Evolutionary conservation across 768 basidiomycete genomes (phyloP).

Genomic region (Lactifluus pinguis): DNA sequence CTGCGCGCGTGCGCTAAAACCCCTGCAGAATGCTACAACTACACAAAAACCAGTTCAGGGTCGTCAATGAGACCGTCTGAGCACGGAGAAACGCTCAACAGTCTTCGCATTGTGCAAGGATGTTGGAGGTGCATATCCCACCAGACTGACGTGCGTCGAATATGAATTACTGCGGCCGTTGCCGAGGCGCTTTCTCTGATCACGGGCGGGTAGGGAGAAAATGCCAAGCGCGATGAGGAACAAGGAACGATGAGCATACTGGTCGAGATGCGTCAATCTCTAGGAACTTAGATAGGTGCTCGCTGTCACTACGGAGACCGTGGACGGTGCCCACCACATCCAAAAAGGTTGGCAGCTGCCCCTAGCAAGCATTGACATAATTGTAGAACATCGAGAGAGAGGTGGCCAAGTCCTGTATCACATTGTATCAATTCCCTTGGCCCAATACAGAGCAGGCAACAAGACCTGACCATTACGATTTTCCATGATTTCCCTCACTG

Average conservation of each 20-base stretch:
- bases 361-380: neutral
- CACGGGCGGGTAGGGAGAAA: conserved; percentile 10
- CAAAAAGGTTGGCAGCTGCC: conserved; percentile 13
- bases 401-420: neutral
- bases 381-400: conserved; percentile 3
- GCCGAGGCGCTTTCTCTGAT: conserved; percentile 15
- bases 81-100: too few relatives aligned
- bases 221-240: conserved; percentile 12
- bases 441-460: too few relatives aligned
- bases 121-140: too few relatives aligned
- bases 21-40: too few relatives aligned
- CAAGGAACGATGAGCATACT: conserved; percentile 11
- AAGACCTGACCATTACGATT: too few relatives aligned
- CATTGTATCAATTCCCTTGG: too few relatives aligned
- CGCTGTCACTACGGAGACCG: conserved; percentile 17
- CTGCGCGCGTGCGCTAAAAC: too few relatives aligned
- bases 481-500: too few relatives aligned
- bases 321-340: conserved; percentile 16
- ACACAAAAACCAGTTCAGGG: too few relatives aligned
- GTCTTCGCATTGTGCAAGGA: too few relatives aligned
- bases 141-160: conserved; percentile 9
- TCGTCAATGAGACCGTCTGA: too few relatives aligned
- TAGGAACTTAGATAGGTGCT: conserved; percentile 14
- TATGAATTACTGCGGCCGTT: conserved; percentile 13
- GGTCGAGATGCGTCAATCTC: conserved; percentile 11